phyloP scores from a whole-genome alignment of 306 rosid species.

The Malus sylvestris region DNA sequence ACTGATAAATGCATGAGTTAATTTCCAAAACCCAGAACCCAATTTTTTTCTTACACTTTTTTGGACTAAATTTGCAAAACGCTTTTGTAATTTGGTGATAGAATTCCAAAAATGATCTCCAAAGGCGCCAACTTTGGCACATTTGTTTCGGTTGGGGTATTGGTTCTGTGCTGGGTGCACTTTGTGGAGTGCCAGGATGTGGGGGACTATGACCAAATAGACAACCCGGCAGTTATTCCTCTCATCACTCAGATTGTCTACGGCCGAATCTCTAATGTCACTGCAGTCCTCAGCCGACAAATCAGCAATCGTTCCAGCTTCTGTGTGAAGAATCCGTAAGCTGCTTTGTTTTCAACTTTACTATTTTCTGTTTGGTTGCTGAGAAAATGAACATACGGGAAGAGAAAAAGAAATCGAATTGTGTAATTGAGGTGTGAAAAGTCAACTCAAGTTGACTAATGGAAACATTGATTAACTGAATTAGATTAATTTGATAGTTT shows the following conservation, averaged over 20 bases:
- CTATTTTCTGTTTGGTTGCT: not conserved
- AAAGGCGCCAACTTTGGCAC: not conserved
- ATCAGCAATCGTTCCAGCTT: conserved; percentile 48
- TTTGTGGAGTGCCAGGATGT: conserved; percentile 43
- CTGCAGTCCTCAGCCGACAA: conserved; percentile 42
- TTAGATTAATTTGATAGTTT: no score
- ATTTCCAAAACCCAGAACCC: not conserved
- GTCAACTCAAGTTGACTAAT: not conserved
- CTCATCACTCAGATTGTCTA: conserved; percentile 57
- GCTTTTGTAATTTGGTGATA: not conserved
- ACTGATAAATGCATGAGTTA: not conserved
- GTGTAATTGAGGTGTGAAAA: not conserved
- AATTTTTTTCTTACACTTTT: not conserved
- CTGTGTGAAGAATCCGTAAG: conserved; percentile 80
- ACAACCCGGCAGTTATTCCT: conserved; percentile 63
- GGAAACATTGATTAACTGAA: not conserved
- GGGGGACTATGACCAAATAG: conserved; percentile 39
- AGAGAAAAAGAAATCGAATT: not conserved
- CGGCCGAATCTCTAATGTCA: conserved; percentile 53
- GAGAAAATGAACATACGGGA: not conserved
- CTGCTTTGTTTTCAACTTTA: not conserved
- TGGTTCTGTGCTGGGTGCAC: conserved; percentile 32
- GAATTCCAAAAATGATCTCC: conserved; percentile 9
- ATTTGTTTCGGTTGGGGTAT: conserved; percentile 17
- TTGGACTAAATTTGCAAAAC: not conserved